Percentiles rank a stretch among this genome's conserved stretches.
Evolutionary conservation across 768 basidiomycete species (phyloP).

Genomic region (Thelephora aurantiotincta): DNA sequence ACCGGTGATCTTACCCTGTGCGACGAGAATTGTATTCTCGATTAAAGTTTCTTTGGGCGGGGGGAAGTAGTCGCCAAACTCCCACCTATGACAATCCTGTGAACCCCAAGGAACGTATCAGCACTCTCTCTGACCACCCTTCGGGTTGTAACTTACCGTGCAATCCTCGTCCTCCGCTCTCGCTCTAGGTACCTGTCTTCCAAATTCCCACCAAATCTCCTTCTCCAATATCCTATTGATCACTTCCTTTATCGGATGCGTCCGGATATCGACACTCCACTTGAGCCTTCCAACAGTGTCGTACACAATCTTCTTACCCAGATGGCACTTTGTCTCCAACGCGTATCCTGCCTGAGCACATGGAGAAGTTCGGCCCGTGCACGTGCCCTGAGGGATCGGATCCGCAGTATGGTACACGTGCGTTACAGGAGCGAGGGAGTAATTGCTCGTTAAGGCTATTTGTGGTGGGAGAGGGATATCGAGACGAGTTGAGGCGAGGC

Average conservation of each 20-base stretch:
- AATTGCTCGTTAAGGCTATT: not conserved
- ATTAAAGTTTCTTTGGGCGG: not conserved
- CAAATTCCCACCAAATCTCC: slow-evolving; percentile 29
- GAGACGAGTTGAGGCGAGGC: slow-evolving; percentile 43
- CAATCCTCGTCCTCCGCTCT: slow-evolving; percentile 53
- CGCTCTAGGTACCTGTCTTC: slow-evolving; percentile 40
- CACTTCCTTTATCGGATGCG: slow-evolving; percentile 39
- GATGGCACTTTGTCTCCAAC: slow-evolving; percentile 45
- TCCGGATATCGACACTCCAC: slow-evolving; percentile 45
- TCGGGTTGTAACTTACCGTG: slow-evolving; percentile 24
- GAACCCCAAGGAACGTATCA: slow-evolving; percentile 3
- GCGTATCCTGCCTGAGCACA: slow-evolving; percentile 59
- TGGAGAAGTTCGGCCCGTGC: slow-evolving; percentile 32
- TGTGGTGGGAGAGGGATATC: slow-evolving; percentile 43
- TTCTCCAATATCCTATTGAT: slow-evolving; percentile 38
- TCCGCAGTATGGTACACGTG: slow-evolving; percentile 57
- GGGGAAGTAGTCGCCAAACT: slow-evolving; percentile 32
- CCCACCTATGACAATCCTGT: slow-evolving; percentile 72
- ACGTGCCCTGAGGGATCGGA: slow-evolving; percentile 49
- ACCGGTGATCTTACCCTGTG: too few species aligned
- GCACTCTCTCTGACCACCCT: slow-evolving; percentile 13
- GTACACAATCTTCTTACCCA: slow-evolving; percentile 49
- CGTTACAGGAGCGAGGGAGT: slow-evolving; percentile 16
- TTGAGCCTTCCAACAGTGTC: slow-evolving; percentile 50
- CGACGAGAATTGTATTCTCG: too few species aligned